phyloP scores from a whole-genome alignment of 2,329 filamentous ascomycete genomes.

The Aspergillus sp. region DNA sequence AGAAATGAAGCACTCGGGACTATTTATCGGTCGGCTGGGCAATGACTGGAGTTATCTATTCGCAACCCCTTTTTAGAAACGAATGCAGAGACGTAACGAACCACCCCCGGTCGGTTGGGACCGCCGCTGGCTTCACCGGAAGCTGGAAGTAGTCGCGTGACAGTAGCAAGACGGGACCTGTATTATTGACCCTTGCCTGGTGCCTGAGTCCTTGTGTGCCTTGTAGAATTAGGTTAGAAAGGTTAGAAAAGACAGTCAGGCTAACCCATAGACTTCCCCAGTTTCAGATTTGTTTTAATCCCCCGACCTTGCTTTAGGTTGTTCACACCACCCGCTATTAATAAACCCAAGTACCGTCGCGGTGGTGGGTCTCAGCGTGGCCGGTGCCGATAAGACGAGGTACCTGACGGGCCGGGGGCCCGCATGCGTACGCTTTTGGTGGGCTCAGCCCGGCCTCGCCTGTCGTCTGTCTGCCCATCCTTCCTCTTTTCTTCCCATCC shows the following conservation, averaged over 20 bases:
- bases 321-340: not conserved
- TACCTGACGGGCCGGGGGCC: slow-evolving; percentile 22
- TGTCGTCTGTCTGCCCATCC: slow-evolving; percentile 14
- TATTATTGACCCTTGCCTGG: not conserved
- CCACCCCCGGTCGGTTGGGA: slow-evolving; percentile 1
- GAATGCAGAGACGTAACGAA: slow-evolving; percentile 23
- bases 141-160: not conserved
- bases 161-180: not conserved
- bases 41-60: slow-evolving; percentile 11
- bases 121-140: not conserved
- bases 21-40: slow-evolving; percentile 7
- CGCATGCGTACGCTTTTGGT: slow-evolving; percentile 21
- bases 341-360: slow-evolving; percentile 4
- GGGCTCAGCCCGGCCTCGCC: slow-evolving; percentile 7
- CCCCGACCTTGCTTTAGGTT: not conserved
- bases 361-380: slow-evolving; percentile 2
- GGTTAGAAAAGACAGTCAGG: not conserved
- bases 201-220: too few relatives aligned
- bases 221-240: not conserved
- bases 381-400: slow-evolving; percentile 14
- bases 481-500: slow-evolving; percentile 14
- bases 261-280: not conserved
- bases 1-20: slow-evolving; percentile 13
- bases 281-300: not conserved
- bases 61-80: slow-evolving; percentile 20